These are phyloP conservation scores for Handroanthus guayacan DNA, from an alignment of 257 asterid genomes.

Conservation along the genomic window DNA sequence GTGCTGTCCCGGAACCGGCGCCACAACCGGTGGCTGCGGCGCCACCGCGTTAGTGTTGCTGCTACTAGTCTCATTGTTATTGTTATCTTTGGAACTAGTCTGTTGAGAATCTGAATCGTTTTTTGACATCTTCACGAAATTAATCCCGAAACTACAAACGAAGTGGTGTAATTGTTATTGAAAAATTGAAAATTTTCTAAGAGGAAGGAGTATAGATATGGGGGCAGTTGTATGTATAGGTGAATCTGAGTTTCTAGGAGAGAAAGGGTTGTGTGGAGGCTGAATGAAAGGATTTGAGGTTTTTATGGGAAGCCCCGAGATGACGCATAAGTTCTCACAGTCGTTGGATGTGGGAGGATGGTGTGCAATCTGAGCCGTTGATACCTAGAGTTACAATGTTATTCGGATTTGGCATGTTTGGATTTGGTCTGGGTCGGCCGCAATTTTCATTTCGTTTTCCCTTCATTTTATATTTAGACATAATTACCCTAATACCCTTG, in stretches of 20 bases:
- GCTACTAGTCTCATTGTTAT: slow-evolving; percentile 31
- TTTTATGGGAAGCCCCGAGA: slow-evolving; percentile 64
- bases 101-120: slow-evolving; percentile 56
- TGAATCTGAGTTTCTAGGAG: slow-evolving; percentile 51
- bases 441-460: slow-evolving; percentile 20
- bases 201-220: not conserved
- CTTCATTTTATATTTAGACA: not conserved
- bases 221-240: slow-evolving; percentile 30
- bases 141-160: slow-evolving; percentile 1
- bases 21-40: slow-evolving; percentile 35
- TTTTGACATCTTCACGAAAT: slow-evolving; percentile 49
- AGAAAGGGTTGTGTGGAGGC: slow-evolving; percentile 53
- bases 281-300: slow-evolving; percentile 55
- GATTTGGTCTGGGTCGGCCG: slow-evolving; percentile 42
- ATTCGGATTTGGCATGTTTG: slow-evolving; percentile 26
- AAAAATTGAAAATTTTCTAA: slow-evolving; percentile 14
- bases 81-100: slow-evolving; percentile 31
- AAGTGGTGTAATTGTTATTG: not conserved
- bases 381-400: not conserved
- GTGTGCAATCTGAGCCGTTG: slow-evolving; percentile 41
- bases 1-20: slow-evolving; percentile 56
- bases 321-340: slow-evolving; percentile 40
- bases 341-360: slow-evolving; percentile 48
- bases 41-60: slow-evolving; percentile 28
- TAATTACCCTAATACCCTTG: too few relatives aligned